Percentiles rank a stretch among this genome's conserved stretches.
phyloP scores from a whole-genome alignment of 208 protist genomes.

The Angomonas deanei region DNA sequence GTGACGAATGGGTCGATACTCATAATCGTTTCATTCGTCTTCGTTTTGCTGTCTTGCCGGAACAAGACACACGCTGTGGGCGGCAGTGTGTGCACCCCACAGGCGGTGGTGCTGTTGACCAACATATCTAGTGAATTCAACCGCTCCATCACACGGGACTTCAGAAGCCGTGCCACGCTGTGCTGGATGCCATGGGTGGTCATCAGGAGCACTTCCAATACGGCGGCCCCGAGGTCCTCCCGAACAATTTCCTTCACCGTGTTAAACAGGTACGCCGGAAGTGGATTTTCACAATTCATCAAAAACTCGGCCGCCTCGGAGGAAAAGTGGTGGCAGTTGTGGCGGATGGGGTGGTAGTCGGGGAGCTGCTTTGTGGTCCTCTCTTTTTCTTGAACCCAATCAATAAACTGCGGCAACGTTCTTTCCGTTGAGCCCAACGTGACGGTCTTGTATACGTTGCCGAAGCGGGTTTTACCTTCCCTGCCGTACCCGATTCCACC shows the following conservation, averaged over 20 bases:
- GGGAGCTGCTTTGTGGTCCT: conserved; percentile 31
- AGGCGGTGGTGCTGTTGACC: conserved; percentile 22
- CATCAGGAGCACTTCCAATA: conserved; percentile 30
- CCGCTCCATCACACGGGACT: conserved; percentile 29
- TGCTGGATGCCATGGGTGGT: conserved; percentile 46
- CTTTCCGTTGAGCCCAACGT: conserved; percentile 43
- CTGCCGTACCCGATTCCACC: conserved; percentile 67
- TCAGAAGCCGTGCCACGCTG: conserved; percentile 21
- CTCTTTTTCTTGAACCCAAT: conserved; percentile 37
- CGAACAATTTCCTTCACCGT: conserved; percentile 34
- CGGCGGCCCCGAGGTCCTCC: conserved; percentile 34
- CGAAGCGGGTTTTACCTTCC: conserved; percentile 79
- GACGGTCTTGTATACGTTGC: conserved; percentile 46
- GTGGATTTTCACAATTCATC: conserved; percentile 15
- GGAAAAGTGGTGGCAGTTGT: conserved; percentile 94
- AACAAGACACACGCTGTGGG: conserved; percentile 53
- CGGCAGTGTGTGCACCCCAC: conserved; percentile 36
- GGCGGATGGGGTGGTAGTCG: conserved; percentile 82
- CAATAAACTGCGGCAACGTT: conserved; percentile 40
- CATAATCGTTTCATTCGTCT: conserved; percentile 17
- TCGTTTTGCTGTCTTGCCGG: conserved; percentile 20
- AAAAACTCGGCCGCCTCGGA: conserved; percentile 63
- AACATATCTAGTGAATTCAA: conserved; percentile 30
- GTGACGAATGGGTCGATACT: conserved; percentile 36
- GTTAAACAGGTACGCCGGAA: conserved; percentile 41